A percentile compares a stretch with the other conserved stretches of the same genome.
Conservation (phyloP, 164 flowering plant species). For the Piper longum region DNA sequence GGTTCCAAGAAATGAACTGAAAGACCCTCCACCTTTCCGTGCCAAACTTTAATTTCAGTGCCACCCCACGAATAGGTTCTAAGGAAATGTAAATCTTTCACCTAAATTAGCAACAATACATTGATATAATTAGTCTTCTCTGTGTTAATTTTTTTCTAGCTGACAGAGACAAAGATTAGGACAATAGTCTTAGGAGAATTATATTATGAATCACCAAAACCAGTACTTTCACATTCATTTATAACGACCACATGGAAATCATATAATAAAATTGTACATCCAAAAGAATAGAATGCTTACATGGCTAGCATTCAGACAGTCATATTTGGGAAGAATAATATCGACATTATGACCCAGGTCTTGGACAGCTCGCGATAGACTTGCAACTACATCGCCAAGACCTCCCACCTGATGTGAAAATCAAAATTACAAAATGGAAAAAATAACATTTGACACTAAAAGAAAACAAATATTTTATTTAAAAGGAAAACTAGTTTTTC, state of each 20-base stretch:
- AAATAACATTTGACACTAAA: not conserved
- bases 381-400: constrained; percentile 96
- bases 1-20: constrained; percentile 92
- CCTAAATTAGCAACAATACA: constrained; percentile 20
- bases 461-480: not conserved
- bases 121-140: no score
- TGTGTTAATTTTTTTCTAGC: no score
- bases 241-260: not conserved
- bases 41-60: constrained; percentile 89
- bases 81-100: constrained; percentile 50
- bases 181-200: no score
- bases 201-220: no score
- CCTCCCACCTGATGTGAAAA: constrained; percentile 76
- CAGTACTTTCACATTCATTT: not conserved
- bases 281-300: constrained; percentile 33
- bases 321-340: constrained; percentile 93
- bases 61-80: constrained; percentile 69
- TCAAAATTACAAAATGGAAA: not conserved
- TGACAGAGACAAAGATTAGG: no score
- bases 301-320: constrained; percentile 66
- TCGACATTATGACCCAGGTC: constrained; percentile 88
- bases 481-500: not conserved
- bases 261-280: not conserved
- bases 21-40: constrained; percentile 87
- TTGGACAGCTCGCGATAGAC: constrained; percentile 95